These are phyloP conservation scores for Arctium minus DNA, from an alignment of 129 eudicot species.

Conservation along the genomic window DNA sequence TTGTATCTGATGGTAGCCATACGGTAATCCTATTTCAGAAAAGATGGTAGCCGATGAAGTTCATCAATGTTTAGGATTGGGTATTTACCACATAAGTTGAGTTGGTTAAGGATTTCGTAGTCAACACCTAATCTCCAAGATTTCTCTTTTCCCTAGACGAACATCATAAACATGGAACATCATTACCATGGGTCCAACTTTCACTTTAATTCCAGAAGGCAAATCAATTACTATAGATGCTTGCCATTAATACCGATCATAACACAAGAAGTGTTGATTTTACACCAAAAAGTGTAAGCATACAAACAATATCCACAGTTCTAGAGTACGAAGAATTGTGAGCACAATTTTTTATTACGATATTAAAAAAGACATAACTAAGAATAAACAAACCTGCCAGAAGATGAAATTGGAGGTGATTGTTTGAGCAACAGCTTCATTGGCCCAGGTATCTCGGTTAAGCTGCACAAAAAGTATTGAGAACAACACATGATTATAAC, in stretches of 20 bases:
- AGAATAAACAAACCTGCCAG: slow-evolving; percentile 76
- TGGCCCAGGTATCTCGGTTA: slow-evolving; percentile 98
- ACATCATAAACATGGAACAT: too few relatives aligned
- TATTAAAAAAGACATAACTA: neutral
- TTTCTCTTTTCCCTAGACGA: neutral
- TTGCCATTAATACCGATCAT: neutral
- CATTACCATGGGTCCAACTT: neutral
- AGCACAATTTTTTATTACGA: neutral
- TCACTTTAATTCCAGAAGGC: neutral
- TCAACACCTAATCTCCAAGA: neutral
- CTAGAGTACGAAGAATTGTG: neutral
- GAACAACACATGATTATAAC: neutral
- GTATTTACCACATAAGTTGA: too few relatives aligned
- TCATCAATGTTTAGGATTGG: neutral
- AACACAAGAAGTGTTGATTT: neutral
- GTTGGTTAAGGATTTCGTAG: neutral
- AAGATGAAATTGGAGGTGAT: slow-evolving; percentile 81
- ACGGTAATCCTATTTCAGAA: neutral
- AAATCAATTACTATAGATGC: neutral
- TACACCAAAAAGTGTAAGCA: neutral
- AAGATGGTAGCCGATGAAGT: neutral
- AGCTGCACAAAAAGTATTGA: slow-evolving; percentile 51
- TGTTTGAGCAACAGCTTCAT: slow-evolving; percentile 98
- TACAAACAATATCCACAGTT: neutral
- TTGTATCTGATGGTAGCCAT: neutral